Evolutionary conservation across 805 yeast species (phyloP), one percentile per base, ranked within the genome.

Genomic region (Candida qinlingensis): DNA sequence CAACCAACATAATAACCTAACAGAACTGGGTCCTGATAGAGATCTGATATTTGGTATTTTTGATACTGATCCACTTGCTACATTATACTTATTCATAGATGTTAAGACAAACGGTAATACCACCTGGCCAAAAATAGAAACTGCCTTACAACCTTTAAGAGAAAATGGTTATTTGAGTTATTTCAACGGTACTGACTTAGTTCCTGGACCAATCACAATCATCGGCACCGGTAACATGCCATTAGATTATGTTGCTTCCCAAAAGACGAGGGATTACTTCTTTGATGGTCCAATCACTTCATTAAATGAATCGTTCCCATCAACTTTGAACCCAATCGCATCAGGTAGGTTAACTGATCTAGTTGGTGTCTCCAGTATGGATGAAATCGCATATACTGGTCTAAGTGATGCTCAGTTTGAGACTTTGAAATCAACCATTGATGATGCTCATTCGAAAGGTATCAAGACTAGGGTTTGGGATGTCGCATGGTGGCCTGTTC

Each of bases 191-290:
- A 65, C 70, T 0, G 57, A 60, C 29, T 54, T 74, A 37, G 65
- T 65, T 3, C 65, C 68, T 44, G 83, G 83, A 3, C 89, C 90
- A 6, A 53, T 86, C 12, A 76, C 86, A 0, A 71, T 85, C 10
- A 74, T 86, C n/a, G 77, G 84, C 31, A 86, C 92, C 0, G 94
- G 94, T 4, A 77, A 83, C 57, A 73, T 81, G 25, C 90, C 91
- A 2, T 57, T 62, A 40, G 76, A 68, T 19, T 59, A 37, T 27
- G 52, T 62, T 25, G 64, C 69, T 19, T 28, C 57, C 8, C 58
- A 34, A 56, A 70, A 41, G 70, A 72, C 63, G 56, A 72, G 65
- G 42, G 53, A 57, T 25, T 55, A 51, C 42, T 82, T 80, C 55
- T 65, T 68, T 37, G 87, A 82, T 61, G 84, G 78, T 5, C 80